phyloP scores from a whole-genome alignment of 257 asterid species.

The Echites panduratus region DNA sequence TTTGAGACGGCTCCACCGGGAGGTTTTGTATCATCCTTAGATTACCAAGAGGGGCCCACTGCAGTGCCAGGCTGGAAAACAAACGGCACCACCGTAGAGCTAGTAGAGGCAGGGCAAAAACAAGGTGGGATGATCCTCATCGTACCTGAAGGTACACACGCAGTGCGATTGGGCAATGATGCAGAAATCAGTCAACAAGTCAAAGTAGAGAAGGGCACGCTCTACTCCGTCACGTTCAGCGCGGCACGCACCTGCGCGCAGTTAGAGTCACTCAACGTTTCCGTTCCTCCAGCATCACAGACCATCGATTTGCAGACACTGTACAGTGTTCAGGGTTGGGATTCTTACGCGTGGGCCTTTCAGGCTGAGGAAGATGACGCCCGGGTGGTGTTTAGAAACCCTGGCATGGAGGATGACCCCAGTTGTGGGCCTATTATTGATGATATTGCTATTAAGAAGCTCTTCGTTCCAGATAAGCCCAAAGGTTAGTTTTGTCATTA shows the following conservation, averaged over 20 bases:
- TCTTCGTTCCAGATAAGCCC: conserved; percentile 61
- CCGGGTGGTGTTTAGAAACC: conserved; percentile 55
- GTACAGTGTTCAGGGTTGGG: conserved; percentile 93
- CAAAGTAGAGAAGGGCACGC: conserved; percentile 60
- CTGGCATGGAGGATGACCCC: conserved; percentile 99
- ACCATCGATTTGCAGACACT: conserved; percentile 87
- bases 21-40: conserved; percentile 48
- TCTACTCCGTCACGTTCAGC: conserved; percentile 84
- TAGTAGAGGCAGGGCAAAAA: conserved; percentile 73
- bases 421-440: conserved; percentile 95
- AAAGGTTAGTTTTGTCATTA: conserved; percentile 47
- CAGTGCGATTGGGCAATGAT: conserved; percentile 77
- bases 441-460: conserved; percentile 85
- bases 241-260: conserved; percentile 99
- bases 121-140: conserved; percentile 98
- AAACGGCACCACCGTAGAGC: conserved; percentile 76
- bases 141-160: conserved; percentile 80
- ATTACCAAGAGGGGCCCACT: conserved; percentile 43
- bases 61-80: conserved; percentile 73
- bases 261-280: conserved; percentile 89
- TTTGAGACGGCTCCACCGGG: conserved; percentile 81
- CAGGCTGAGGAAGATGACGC: conserved; percentile 52
- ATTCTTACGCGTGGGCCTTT: conserved; percentile 87
- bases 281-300: conserved; percentile 81
- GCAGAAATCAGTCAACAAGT: conserved; percentile 84